phyloP scores from a whole-genome alignment of 768 basidiomycete genomes.

The Mycena crocata region DNA sequence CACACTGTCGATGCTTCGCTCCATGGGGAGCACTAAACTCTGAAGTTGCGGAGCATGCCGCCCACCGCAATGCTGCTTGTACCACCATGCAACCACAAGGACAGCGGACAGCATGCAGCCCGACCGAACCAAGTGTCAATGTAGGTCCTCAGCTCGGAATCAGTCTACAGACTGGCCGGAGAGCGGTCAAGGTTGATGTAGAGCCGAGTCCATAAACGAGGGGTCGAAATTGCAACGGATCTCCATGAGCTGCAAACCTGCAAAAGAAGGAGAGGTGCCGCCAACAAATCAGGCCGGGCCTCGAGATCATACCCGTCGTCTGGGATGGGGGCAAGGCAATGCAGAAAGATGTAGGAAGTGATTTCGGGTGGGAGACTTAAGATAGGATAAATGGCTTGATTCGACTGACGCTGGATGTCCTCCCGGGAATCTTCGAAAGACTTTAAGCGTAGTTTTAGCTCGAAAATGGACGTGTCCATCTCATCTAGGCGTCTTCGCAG shows the following conservation, averaged over 20 bases:
- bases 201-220: background rate
- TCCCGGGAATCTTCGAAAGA: too few species aligned
- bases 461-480: too few species aligned
- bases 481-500: too few species aligned
- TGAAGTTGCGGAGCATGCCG: background rate
- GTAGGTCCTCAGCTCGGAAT: background rate
- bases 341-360: too few species aligned
- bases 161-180: background rate
- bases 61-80: too few species aligned
- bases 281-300: background rate
- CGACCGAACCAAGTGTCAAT: background rate
- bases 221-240: background rate
- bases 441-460: too few species aligned
- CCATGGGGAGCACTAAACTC: background rate
- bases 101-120: too few species aligned
- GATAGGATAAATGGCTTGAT: background rate
- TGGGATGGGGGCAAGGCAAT: too few species aligned
- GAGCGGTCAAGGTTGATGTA: background rate
- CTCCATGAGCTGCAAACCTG: background rate
- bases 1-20: background rate
- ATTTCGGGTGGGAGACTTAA: too few species aligned
- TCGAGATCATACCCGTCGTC: too few species aligned
- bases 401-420: background rate
- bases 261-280: background rate
- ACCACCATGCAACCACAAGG: too few species aligned